Evolutionary conservation across 2,329 filamentous ascomycete species (phyloP), one percentile per base, ranked within the genome.

Genomic region (Colletotrichum spinosum): DNA sequence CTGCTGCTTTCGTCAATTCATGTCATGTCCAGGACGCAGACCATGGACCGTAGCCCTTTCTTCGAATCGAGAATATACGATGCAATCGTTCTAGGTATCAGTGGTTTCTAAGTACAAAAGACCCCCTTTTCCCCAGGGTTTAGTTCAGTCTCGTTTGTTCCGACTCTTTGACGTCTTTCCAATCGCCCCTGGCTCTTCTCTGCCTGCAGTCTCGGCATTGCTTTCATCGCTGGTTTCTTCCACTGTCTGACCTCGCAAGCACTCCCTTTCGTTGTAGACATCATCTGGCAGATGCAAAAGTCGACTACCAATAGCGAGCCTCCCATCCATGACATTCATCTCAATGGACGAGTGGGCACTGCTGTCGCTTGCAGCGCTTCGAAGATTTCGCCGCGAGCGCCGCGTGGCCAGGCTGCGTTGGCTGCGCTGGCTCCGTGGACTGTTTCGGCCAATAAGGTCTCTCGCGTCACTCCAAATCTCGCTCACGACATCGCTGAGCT

Each of bases 201-300:
- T 25, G 5, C 25, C 25, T 25, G 25, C 25, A 25, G 25, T 25
- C 25, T 17, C 48, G 12, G 49, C 34, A 5, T 37, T 25, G 34
- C 17, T 46, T 34, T 53, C 56, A 3, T 53, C 41, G 17, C 39
- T 49, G 33, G 78, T 77, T 60, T 81, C 77, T 37, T 70, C 70
- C 35, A 80, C 71, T 2, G 74, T 74, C 70, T 78, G 79, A 15
- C 77, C 76, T 70, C 77, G 75, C 55, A 78, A 73, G 65, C 76
- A 77, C 34, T 78, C 76, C 50, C 75, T 75, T 57, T 79, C 76
- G 10, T 55, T 50, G 54, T 72, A 73, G 9, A 68, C 56, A 25
- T 71, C 68, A 9, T 55, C 67, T 9, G 70, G 68, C 15, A 71
- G 50, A 41, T 61, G 57, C 35, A 62, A 41, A 41, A 73, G 68